Conservation (phyloP, 2,329 filamentous ascomycete species). For the Beauveria brongniartii region DNA sequence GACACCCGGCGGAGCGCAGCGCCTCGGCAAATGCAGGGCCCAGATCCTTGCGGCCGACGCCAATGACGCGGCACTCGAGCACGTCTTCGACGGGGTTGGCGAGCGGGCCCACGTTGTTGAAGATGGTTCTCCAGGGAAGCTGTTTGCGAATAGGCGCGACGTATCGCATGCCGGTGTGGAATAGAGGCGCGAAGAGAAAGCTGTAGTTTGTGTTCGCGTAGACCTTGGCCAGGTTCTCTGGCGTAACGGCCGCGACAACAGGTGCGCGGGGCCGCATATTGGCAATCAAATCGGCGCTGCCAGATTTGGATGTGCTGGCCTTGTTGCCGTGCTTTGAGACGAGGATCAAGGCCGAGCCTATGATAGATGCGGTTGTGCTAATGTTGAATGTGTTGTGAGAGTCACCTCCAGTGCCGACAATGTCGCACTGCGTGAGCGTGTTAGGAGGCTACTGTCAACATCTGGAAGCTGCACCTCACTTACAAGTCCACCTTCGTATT, state of each 20-base stretch:
- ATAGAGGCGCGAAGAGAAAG: conserved; percentile 92
- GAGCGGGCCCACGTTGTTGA: conserved; percentile 90
- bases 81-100: conserved; percentile 80
- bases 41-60: conserved; percentile 79
- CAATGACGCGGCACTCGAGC: conserved; percentile 87
- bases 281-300: conserved; percentile 84
- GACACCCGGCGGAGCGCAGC: conserved; percentile 63
- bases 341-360: conserved; percentile 77
- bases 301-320: conserved; percentile 90
- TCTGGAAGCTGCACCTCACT: conserved; percentile 23
- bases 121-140: conserved; percentile 90
- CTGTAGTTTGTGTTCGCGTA: conserved; percentile 82
- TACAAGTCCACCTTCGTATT: conserved; percentile 77
- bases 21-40: conserved; percentile 86
- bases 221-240: conserved; percentile 60
- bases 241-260: conserved; percentile 64
- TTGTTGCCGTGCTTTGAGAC: conserved; percentile 95
- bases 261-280: conserved; percentile 65
- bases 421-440: conserved; percentile 59
- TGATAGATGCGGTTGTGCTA: conserved; percentile 86
- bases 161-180: conserved; percentile 90
- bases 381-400: conserved; percentile 98
- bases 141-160: conserved; percentile 79
- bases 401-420: conserved; percentile 95
- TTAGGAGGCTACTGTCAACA: conserved; percentile 7